These are phyloP conservation scores for Neurospora sp. DNA, from an alignment of 2,329 filamentous ascomycete species.

Conservation along the genomic window DNA sequence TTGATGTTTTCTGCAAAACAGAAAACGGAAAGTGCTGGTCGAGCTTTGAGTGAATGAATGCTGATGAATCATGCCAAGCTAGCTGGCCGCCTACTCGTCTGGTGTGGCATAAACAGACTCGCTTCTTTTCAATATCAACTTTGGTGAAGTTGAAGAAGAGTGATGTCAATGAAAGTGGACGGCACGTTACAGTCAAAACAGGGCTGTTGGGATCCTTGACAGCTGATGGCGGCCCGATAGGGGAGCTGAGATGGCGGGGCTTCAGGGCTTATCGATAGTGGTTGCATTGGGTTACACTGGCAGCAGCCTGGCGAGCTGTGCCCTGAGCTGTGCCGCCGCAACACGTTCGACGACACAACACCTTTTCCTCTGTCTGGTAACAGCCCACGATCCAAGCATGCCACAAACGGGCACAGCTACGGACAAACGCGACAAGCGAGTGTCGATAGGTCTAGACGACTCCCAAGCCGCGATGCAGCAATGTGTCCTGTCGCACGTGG, in stretches of 20 bases:
- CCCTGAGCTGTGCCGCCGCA: neutral
- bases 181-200: neutral
- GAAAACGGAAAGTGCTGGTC: neutral
- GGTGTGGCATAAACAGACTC: neutral
- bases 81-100: neutral
- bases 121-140: neutral
- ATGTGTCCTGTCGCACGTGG: neutral
- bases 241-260: neutral
- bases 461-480: neutral
- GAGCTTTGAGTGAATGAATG: neutral
- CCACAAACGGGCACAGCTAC: neutral
- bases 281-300: neutral
- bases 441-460: neutral
- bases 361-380: neutral
- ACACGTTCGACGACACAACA: neutral
- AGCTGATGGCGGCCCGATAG: neutral
- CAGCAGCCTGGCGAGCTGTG: neutral
- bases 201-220: neutral
- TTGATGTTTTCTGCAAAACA: neutral
- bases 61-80: neutral
- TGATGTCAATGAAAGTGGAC: neutral
- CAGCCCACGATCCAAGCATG: neutral
- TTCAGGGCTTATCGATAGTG: neutral
- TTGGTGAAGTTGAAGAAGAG: neutral
- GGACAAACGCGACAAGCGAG: neutral